Evolutionary conservation across 2,329 filamentous ascomycete genomes (phyloP).

Genomic region (Curvularia sp.): DNA sequence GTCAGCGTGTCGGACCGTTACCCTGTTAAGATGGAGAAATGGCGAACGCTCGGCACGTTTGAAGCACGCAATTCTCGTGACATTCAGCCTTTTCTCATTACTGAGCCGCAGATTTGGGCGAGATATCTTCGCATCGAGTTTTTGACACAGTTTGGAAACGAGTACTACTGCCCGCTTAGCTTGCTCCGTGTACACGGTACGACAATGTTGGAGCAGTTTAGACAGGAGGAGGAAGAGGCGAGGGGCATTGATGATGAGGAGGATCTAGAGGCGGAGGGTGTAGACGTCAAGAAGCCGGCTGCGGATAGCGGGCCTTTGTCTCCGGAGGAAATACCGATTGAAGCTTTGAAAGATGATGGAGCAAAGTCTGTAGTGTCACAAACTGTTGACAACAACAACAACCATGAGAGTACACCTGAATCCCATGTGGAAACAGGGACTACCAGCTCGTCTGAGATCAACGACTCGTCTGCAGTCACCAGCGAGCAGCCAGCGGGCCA

Average conservation of each 20-base stretch:
- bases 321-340: constrained; percentile 28
- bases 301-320: constrained; percentile 34
- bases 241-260: constrained; percentile 65
- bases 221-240: constrained; percentile 77
- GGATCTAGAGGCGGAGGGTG: constrained; percentile 57
- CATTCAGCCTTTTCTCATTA: constrained; percentile 92
- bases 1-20: constrained; percentile 95
- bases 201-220: constrained; percentile 92
- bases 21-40: constrained; percentile 89
- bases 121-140: constrained; percentile 93
- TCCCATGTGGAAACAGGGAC: background rate
- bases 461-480: background rate
- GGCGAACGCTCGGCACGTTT: constrained; percentile 86
- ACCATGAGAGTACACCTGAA: background rate
- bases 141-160: constrained; percentile 90
- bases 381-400: background rate
- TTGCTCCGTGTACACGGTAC: constrained; percentile 90
- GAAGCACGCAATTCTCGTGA: constrained; percentile 92
- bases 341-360: constrained; percentile 24
- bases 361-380: background rate
- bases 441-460: background rate
- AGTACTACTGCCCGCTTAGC: constrained; percentile 95
- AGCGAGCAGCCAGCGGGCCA: background rate
- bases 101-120: constrained; percentile 94
- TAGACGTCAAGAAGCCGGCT: constrained; percentile 48